Conservation (phyloP, 768 basidiomycete genomes). For the Psilocybe tampanensis region DNA sequence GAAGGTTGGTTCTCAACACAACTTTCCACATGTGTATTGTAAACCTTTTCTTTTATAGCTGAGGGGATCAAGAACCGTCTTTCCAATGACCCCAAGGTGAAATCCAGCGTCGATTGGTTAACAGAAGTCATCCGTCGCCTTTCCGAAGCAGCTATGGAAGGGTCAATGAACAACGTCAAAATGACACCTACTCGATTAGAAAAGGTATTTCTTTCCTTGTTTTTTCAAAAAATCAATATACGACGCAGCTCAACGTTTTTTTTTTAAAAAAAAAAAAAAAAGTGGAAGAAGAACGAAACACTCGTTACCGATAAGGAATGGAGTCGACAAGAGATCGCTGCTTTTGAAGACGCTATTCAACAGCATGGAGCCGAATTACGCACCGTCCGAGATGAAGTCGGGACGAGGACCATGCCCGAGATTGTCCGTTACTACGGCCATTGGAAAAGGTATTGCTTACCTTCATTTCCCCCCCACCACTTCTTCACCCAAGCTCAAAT, state of each 20-base stretch:
- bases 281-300: slow-evolving; percentile 78
- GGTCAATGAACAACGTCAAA: slow-evolving; percentile 27
- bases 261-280: neutral
- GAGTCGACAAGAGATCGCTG: slow-evolving; percentile 66
- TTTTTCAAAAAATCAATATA: neutral
- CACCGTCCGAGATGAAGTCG: slow-evolving; percentile 73
- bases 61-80: slow-evolving; percentile 65
- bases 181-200: slow-evolving; percentile 49
- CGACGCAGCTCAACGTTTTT: too few relatives aligned
- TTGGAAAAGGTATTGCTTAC: slow-evolving; percentile 90
- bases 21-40: slow-evolving; percentile 4
- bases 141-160: slow-evolving; percentile 65
- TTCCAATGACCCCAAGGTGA: slow-evolving; percentile 52
- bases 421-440: slow-evolving; percentile 83
- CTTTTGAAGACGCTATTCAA: slow-evolving; percentile 76
- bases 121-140: slow-evolving; percentile 75
- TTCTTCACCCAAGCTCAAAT: neutral
- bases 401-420: slow-evolving; percentile 68
- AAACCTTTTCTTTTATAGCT: slow-evolving; percentile 41
- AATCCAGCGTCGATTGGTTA: slow-evolving; percentile 76
- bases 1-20: slow-evolving; percentile 48
- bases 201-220: slow-evolving; percentile 50
- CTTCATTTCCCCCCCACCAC: slow-evolving; percentile 17
- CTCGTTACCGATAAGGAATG: slow-evolving; percentile 73
- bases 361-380: slow-evolving; percentile 82